A percentile compares a stretch with the other conserved stretches of the same genome.
phyloP scores from a whole-genome alignment of 495 filamentous ascomycete species.

The Neurospora africana region DNA sequence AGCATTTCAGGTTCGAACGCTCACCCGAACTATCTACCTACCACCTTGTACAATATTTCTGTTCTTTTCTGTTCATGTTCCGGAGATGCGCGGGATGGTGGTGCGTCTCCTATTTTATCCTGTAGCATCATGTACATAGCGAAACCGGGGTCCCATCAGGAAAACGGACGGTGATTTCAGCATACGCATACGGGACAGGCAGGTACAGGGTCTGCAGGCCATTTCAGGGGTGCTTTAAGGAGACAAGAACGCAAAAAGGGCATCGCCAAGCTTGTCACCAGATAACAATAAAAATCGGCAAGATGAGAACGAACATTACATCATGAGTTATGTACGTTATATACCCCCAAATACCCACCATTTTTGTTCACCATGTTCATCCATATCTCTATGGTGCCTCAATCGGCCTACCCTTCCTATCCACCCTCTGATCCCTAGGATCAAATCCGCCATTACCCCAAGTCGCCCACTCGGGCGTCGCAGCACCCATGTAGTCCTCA shows the following conservation, averaged over 20 bases:
- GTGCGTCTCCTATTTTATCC: background rate
- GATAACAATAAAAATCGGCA: background rate
- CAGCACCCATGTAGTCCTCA: constrained; percentile 76
- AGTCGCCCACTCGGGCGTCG: constrained; percentile 86
- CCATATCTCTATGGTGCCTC: constrained; percentile 15
- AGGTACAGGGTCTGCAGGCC: background rate
- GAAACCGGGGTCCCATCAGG: background rate
- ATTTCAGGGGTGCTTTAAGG: background rate
- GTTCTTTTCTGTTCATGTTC: background rate
- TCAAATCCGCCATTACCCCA: constrained; percentile 93
- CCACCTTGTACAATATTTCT: background rate
- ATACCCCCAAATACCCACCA: background rate
- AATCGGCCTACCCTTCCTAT: constrained; percentile 56
- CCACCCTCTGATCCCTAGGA: constrained; percentile 75
- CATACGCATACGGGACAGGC: background rate
- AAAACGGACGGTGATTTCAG: background rate
- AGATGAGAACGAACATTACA: background rate
- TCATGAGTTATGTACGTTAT: background rate
- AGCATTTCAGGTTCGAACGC: background rate
- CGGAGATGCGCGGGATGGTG: background rate
- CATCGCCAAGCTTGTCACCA: background rate
- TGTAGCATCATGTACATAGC: background rate
- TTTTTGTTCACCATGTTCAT: background rate
- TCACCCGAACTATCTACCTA: background rate
- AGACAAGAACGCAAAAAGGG: background rate